phyloP scores from a whole-genome alignment of 148 eudicot species.

The Rhododendron kiyosumense region DNA sequence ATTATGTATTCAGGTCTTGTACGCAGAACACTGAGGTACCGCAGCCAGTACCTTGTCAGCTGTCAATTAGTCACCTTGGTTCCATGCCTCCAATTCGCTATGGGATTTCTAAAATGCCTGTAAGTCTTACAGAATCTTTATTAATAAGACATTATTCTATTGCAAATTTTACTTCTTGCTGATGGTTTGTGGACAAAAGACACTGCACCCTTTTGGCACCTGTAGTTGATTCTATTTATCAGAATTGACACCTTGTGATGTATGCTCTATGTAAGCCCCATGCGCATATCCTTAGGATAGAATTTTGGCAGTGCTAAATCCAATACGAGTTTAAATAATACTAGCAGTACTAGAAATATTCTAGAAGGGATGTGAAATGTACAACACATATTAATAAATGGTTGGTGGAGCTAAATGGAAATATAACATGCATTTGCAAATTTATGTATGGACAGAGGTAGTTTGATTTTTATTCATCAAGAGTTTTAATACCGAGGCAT shows the following conservation, averaged over 20 bases:
- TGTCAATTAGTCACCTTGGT: slow-evolving; percentile 16
- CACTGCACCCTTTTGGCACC: neutral
- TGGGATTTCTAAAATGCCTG: slow-evolving; percentile 77
- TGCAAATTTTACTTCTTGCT: neutral
- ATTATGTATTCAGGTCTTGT: slow-evolving; percentile 2
- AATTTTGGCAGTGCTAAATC: neutral
- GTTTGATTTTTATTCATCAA: neutral
- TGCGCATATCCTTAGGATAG: neutral
- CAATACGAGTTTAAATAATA: neutral
- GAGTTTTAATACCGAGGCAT: neutral
- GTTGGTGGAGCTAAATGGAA: neutral
- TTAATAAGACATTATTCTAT: neutral
- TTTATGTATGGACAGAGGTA: neutral
- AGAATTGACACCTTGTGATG: neutral
- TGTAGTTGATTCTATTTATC: neutral
- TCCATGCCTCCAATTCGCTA: slow-evolving; percentile 21
- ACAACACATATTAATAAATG: neutral
- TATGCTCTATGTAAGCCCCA: neutral
- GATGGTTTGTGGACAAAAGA: neutral
- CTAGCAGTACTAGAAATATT: neutral
- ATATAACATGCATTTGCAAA: slow-evolving; percentile 5
- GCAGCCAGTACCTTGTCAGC: slow-evolving; percentile 24
- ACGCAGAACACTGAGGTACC: slow-evolving; percentile 15
- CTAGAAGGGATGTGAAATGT: neutral
- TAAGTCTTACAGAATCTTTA: slow-evolving; percentile 21